Evolutionary conservation across 129 eudicot genomes (phyloP), one percentile per base, ranked within the genome.

Genomic region (Tagetes erecta): DNA sequence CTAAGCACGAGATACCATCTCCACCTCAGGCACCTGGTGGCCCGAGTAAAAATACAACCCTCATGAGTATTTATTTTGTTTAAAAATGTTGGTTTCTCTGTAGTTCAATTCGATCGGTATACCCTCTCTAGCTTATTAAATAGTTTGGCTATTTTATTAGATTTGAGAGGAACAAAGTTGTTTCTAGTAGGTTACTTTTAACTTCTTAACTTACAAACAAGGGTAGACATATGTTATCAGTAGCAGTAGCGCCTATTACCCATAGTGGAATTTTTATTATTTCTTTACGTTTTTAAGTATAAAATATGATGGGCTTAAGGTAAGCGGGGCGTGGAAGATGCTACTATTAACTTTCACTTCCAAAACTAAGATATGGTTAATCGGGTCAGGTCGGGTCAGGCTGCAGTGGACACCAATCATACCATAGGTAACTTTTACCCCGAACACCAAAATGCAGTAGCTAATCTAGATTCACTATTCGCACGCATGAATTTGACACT

Each of bases 321-420:
- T 11, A 66, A 87, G 30, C 81, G 85, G 80, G 85, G 20, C 78
- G 92, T 12, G 92, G 91, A 70, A 86, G 97, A 79, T 84, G 84
- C 46, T 86, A 68, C 55, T 60, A 78, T 71, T 80, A 79, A 74
- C 44, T 55, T 31, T 69, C 36, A 70, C 59, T 67, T 66, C 47
- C 57, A 7, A 62, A 53, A 30, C 2, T 76, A 27, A 0, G 47
- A 53, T 51, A 27, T 51, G 67, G 53, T 76, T 0, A 0, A 9
- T 65, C 27, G 27, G 27, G 27, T 20, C 27, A 20, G 27, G 42
- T 5, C 38, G 49, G 47, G 12, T 35, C 30, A 8, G 40, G 58
- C 72, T 65, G 65, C 72, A 53, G 44, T 41, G 44, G 67, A 67
- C 57, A 57, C 10, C 27, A 20, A 20, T 20, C 27, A 20, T 20